Evolutionary conservation across 1,284 basidiomycete genomes (phyloP).

Genomic region (Irpex rosettiformis): DNA sequence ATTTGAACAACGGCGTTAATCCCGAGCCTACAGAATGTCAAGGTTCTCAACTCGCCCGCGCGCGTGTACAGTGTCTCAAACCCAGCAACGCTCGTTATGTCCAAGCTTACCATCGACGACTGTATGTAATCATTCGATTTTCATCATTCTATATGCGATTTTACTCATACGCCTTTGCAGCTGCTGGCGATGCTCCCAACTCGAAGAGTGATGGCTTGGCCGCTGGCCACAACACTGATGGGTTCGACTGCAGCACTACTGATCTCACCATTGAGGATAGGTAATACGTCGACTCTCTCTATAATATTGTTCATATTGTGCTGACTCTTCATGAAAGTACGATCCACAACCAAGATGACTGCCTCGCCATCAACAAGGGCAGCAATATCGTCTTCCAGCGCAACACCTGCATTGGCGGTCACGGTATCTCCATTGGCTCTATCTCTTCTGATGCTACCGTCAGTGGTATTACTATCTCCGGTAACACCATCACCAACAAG

Average conservation of each 20-base stretch:
- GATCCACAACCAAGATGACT: conserved; percentile 51
- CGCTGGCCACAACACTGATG: conserved; percentile 46
- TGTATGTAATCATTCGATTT: conserved; percentile 26
- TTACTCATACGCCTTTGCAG: conserved; percentile 19
- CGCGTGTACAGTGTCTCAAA: conserved; percentile 33
- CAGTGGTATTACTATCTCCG: conserved; percentile 41
- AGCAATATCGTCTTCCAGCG: conserved; percentile 50
- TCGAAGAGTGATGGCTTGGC: conserved; percentile 37
- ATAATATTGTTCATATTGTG: neutral
- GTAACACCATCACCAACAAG: conserved; percentile 40
- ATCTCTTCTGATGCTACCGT: conserved; percentile 44
- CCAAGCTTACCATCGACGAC: conserved; percentile 34
- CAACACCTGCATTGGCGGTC: conserved; percentile 53
- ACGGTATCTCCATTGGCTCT: conserved; percentile 62
- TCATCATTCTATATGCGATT: neutral
- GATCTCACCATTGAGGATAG: conserved; percentile 42
- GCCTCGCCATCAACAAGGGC: conserved; percentile 58
- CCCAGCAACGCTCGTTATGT: conserved; percentile 28
- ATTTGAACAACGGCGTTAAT: neutral
- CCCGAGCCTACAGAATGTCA: conserved; percentile 26
- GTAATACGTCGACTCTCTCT: conserved; percentile 9
- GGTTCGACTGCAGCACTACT: conserved; percentile 45
- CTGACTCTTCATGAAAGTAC: conserved; percentile 7
- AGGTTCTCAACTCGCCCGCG: conserved; percentile 37
- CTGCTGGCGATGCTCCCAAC: conserved; percentile 39